Base-by-base conservation (phyloP, 371 early-diverging fungal species). In the Phascolomyces articulosus region DNA sequence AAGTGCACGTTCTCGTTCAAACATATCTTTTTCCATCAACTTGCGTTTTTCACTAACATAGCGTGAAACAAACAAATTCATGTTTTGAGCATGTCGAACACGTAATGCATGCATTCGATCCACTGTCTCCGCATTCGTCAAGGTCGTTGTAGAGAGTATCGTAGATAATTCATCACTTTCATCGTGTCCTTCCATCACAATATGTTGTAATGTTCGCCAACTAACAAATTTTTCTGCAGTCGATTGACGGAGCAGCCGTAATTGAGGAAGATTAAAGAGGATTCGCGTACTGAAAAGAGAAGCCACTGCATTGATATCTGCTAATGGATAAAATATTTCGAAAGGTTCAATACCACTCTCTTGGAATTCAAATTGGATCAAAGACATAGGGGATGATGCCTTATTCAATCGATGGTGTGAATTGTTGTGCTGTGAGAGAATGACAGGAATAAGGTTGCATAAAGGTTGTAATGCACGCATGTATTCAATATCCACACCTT, bases 401-500 rank as follows among this genome's bases (percentile, higher is more conserved):
- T 34, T 34, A n/a, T n/a, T n/a, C n/a, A n/a, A n/a, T n/a, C n/a
- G n/a, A n/a, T n/a, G n/a, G n/a, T n/a, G n/a, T n/a, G n/a, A n/a
- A n/a, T n/a, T n/a, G n/a, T n/a, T n/a, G n/a, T n/a, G n/a, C n/a
- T n/a, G n/a, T 65, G 88, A 87, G 49, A 85, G 71, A 57, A 90
- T 84, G 49, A 90, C 78, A 3, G 90, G 91, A 29, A 90, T 77
- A 53, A 90, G 74, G 68, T 83, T 85, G 64, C 84, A 83, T 58
- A 84, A 65, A 28, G 84, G 79, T 26, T 82, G 80, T n/a, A 90
- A 69, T 10, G 76, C 67, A 28, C 84, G 80, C 87, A 90, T 86
- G 71, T 84, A 91, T 70, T 91, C 91, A 44, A 90, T 71, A 68
- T 92, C 93, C n/a, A 89, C 87, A 40, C 88, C 82, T 68, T 89